These are phyloP conservation scores for Eucalyptus albens DNA, from an alignment of 345 rosid genomes.

Conservation along the genomic window DNA sequence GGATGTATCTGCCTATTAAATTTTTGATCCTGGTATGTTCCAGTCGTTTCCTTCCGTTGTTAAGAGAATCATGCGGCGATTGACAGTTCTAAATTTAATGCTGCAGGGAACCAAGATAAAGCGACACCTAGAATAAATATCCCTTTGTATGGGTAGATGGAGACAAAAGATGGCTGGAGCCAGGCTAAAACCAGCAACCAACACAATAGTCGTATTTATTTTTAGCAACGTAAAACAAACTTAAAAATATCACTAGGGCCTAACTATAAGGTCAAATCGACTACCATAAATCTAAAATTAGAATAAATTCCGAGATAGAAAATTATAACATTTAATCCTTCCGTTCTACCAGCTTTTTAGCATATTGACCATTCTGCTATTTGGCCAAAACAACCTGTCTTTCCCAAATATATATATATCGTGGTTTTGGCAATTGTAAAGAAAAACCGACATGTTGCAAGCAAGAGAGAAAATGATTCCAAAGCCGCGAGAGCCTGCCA, in stretches of 20 bases:
- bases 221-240: neutral
- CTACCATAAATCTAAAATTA: too few species aligned
- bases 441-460: neutral
- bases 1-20: neutral
- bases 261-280: neutral
- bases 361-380: neutral
- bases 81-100: slow-evolving; percentile 1
- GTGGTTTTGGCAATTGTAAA: neutral
- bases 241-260: rapidly evolving
- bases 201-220: neutral
- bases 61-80: neutral
- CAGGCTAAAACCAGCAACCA: neutral
- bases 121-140: neutral
- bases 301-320: too few species aligned
- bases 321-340: neutral
- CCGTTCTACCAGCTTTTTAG: neutral
- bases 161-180: too few species aligned
- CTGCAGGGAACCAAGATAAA: slow-evolving; percentile 1
- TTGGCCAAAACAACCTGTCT: neutral
- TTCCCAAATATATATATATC: neutral
- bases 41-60: neutral
- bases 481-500: neutral
- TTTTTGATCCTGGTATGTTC: neutral
- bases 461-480: neutral
- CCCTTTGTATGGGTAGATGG: too few species aligned